A percentile compares a stretch with the other conserved stretches of the same genome.
Evolutionary conservation across 176 grass and related monocot genomes (phyloP).

Genomic region (Luzula sylvatica): DNA sequence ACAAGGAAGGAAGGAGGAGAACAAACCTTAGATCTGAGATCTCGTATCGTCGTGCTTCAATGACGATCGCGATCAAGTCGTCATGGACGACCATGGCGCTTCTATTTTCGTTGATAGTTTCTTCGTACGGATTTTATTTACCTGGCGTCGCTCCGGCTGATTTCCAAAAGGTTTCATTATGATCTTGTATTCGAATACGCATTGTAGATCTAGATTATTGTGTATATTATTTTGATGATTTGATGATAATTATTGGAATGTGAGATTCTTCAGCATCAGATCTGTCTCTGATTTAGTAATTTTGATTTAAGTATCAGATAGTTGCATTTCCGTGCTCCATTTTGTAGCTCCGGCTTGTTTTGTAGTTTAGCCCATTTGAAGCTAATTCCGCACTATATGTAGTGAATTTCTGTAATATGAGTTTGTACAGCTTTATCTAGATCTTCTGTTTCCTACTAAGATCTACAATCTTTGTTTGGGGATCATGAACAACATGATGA

Average conservation of each 20-base stretch:
- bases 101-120: slow-evolving; percentile 20
- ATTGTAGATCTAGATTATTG: slow-evolving; percentile 14
- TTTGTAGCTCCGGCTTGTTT: neutral
- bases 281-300: slow-evolving; percentile 11
- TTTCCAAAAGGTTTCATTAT: slow-evolving; percentile 49
- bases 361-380: neutral
- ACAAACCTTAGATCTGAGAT: too few relatives aligned
- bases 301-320: neutral
- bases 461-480: too few relatives aligned
- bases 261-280: neutral
- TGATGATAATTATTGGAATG: too few relatives aligned
- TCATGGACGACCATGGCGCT: slow-evolving; percentile 27
- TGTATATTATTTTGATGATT: neutral
- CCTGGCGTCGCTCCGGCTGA: slow-evolving; percentile 78
- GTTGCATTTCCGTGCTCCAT: neutral
- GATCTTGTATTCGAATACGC: neutral
- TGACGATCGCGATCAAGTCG: slow-evolving; percentile 37
- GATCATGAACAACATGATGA: too few relatives aligned
- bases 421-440: neutral
- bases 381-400: neutral
- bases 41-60: too few relatives aligned
- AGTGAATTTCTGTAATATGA: neutral
- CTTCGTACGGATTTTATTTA: slow-evolving; percentile 57
- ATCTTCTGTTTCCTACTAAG: too few relatives aligned
- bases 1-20: too few relatives aligned